Percentiles rank a stretch among this genome's conserved stretches.
phyloP scores from a whole-genome alignment of 139 green algal genomes.

The Chlamydomonas schloesseri region DNA sequence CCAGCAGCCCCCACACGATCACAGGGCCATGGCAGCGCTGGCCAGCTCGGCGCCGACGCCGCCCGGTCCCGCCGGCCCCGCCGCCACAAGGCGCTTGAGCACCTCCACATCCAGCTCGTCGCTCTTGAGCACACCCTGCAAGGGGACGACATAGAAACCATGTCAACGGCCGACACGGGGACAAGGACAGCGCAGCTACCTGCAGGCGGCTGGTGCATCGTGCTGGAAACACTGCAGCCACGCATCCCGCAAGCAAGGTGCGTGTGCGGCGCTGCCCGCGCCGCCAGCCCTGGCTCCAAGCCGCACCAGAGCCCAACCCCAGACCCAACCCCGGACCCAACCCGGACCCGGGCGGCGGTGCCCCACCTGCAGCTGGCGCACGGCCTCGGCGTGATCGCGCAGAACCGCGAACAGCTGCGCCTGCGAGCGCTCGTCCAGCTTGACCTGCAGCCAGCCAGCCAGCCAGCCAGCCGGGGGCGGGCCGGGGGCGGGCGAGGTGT shows the following conservation, averaged over 20 bases:
- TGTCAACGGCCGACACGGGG: not conserved
- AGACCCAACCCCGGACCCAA: not conserved
- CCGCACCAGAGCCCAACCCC: not conserved
- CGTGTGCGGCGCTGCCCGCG: too few relatives aligned
- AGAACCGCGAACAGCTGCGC: slow-evolving; percentile 46
- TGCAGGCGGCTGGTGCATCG: not conserved
- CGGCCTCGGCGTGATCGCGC: slow-evolving; percentile 46
- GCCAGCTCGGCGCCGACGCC: not conserved
- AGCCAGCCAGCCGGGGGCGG: too few relatives aligned
- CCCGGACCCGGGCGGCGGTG: too few relatives aligned
- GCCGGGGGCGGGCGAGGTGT: too few relatives aligned
- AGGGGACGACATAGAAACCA: not conserved
- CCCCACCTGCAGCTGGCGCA: slow-evolving; percentile 55
- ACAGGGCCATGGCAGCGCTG: not conserved
- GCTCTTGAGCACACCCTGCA: slow-evolving; percentile 41
- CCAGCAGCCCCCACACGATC: too few relatives aligned
- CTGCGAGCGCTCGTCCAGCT: slow-evolving; percentile 39
- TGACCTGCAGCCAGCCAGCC: not conserved
- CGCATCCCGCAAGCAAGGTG: too few relatives aligned
- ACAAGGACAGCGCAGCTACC: too few relatives aligned
- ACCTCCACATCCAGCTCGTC: slow-evolving; percentile 48
- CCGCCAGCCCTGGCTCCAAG: too few relatives aligned
- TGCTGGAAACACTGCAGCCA: too few relatives aligned
- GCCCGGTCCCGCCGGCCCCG: not conserved
- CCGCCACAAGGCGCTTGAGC: slow-evolving; percentile 14